These are phyloP conservation scores for Hydnomerulius pinastri DNA, from an alignment of 768 basidiomycete genomes.

Conservation along the genomic window DNA sequence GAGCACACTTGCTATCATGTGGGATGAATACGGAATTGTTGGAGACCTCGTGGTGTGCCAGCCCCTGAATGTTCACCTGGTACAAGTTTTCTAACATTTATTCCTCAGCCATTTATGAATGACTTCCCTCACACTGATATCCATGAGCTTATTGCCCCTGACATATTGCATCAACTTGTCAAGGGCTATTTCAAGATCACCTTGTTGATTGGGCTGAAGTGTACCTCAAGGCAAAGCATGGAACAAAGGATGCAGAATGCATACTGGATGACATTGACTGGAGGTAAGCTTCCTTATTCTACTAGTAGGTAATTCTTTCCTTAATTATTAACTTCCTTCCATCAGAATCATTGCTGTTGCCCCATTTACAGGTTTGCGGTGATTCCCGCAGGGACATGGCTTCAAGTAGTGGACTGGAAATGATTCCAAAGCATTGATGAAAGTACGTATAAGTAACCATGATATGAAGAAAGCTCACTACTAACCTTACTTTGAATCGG, in stretches of 20 bases:
- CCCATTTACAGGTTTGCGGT: slow-evolving; percentile 27
- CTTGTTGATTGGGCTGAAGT: slow-evolving; percentile 30
- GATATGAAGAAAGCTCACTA: background rate
- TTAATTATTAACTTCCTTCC: too few relatives aligned
- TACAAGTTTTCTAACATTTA: background rate
- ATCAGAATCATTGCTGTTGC: slow-evolving; percentile 31
- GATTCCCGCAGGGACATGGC: slow-evolving; percentile 30
- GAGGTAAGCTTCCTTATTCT: slow-evolving; percentile 15
- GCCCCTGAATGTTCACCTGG: background rate
- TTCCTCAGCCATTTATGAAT: slow-evolving; percentile 31
- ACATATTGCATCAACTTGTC: slow-evolving; percentile 33
- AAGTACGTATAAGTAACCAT: slow-evolving; percentile 21
- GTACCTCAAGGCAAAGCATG: slow-evolving; percentile 19
- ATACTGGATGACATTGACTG: slow-evolving; percentile 33
- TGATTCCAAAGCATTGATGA: slow-evolving; percentile 40
- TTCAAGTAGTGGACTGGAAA: slow-evolving; percentile 41
- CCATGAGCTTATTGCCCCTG: slow-evolving; percentile 26
- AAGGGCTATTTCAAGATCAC: slow-evolving; percentile 38
- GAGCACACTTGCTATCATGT: slow-evolving; percentile 5
- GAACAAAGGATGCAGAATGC: slow-evolving; percentile 1
- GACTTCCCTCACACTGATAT: slow-evolving; percentile 35
- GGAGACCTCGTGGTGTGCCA: slow-evolving; percentile 3
- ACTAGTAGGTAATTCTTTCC: background rate
- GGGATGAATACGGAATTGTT: slow-evolving; percentile 15
- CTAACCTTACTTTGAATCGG: too few relatives aligned